Conservation (phyloP, 2,329 filamentous ascomycete species). For the Alternaria burnsii region DNA sequence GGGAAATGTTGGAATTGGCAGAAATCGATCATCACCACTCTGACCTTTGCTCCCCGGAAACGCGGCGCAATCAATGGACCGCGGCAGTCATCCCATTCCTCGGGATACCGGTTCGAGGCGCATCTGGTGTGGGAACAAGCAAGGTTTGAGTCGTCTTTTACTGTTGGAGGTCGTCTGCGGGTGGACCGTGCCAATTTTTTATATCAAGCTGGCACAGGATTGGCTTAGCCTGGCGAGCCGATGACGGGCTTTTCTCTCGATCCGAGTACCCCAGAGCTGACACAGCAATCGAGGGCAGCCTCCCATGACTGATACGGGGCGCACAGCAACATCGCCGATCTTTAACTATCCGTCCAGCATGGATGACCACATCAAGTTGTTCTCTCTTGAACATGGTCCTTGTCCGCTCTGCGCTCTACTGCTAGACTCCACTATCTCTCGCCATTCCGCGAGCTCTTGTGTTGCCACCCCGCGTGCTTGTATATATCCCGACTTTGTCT, state of each 20-base stretch:
- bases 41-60: not conserved
- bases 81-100: constrained; percentile 3
- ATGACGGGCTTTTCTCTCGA: constrained; percentile 31
- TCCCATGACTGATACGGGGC: constrained; percentile 21
- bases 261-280: constrained; percentile 27
- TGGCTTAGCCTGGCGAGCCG: constrained; percentile 18
- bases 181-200: constrained; percentile 16
- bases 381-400: constrained; percentile 16
- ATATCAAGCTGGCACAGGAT: constrained; percentile 12
- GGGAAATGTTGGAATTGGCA: not conserved
- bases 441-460: constrained; percentile 1
- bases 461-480: constrained; percentile 13
- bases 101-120: constrained; percentile 12
- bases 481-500: constrained; percentile 9
- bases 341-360: constrained; percentile 22
- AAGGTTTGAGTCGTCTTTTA: constrained; percentile 10
- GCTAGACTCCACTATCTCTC: constrained; percentile 4
- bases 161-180: constrained; percentile 4
- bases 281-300: constrained; percentile 29
- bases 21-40: not conserved
- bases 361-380: constrained; percentile 31
- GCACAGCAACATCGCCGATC: constrained; percentile 37
- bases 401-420: constrained; percentile 7
- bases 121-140: constrained; percentile 14
- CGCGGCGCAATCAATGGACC: not conserved